Percentiles rank a stretch among this genome's conserved stretches.
phyloP scores from a whole-genome alignment of 2,329 filamentous ascomycete genomes.

The Diaporthe sp. region DNA sequence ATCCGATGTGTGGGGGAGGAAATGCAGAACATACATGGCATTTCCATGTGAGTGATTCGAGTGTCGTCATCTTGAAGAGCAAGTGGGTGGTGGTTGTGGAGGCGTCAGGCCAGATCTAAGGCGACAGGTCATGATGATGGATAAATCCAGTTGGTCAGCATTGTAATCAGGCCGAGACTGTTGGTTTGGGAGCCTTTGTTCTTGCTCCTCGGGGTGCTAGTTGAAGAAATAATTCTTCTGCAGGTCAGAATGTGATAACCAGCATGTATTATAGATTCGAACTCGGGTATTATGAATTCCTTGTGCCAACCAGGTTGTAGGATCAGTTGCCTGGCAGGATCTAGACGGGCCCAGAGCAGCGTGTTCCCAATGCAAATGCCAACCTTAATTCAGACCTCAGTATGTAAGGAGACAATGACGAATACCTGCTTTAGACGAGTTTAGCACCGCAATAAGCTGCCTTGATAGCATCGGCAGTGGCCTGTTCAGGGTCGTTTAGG shows the following conservation, averaged over 20 bases:
- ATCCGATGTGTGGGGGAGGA: background rate
- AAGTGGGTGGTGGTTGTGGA: background rate
- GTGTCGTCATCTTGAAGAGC: conserved; percentile 13
- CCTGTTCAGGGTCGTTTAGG: background rate
- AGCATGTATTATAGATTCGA: background rate
- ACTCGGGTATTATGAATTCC: background rate
- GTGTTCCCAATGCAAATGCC: background rate
- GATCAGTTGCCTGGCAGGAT: background rate
- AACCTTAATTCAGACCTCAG: background rate
- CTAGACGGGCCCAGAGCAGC: conserved; percentile 13
- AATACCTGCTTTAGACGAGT: background rate
- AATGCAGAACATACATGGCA: conserved; percentile 23
- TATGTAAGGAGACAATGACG: background rate
- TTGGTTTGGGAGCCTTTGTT: background rate
- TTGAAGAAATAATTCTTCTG: background rate
- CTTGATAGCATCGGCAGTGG: background rate
- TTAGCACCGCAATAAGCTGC: background rate
- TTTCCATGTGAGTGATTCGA: conserved; percentile 14
- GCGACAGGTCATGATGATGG: conserved; percentile 10
- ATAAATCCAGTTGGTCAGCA: background rate
- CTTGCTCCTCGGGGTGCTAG: background rate
- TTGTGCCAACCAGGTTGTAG: background rate
- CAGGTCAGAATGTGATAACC: background rate
- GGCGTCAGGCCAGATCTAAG: conserved; percentile 7
- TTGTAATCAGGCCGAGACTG: background rate